Conservation (phyloP, 2,329 filamentous ascomycete genomes). For the Didymellaceae sp. region DNA sequence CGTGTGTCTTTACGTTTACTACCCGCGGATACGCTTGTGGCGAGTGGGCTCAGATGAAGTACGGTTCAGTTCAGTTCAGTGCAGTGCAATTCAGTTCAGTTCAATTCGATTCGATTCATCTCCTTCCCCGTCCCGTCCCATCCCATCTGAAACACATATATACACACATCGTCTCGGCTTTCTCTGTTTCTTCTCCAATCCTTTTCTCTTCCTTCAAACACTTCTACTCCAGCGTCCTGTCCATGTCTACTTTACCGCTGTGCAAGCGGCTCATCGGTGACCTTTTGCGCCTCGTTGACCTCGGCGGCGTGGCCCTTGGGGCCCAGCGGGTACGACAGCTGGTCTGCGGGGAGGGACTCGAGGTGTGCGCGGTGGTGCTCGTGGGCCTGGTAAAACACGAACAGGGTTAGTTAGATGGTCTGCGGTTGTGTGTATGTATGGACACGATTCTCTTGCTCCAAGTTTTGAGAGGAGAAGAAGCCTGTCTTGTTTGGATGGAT, state of each 20-base stretch:
- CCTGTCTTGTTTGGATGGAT: too few relatives aligned
- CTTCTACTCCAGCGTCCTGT: too few relatives aligned
- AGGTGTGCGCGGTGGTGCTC: conserved; percentile 86
- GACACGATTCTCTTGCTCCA: too few relatives aligned
- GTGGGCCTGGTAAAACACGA: conserved; percentile 69
- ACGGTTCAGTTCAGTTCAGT: too few relatives aligned
- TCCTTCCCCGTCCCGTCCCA: too few relatives aligned
- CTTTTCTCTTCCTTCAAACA: neutral
- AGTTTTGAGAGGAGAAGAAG: too few relatives aligned
- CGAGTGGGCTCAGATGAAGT: too few relatives aligned
- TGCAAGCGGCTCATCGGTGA: conserved; percentile 64
- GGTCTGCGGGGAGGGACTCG: conserved; percentile 77
- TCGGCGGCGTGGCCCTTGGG: conserved; percentile 65
- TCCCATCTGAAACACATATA: too few relatives aligned
- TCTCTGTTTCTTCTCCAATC: neutral
- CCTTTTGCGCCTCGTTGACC: conserved; percentile 63
- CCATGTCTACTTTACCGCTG: conserved; percentile 63
- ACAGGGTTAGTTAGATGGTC: conserved; percentile 21
- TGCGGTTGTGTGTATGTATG: too few relatives aligned
- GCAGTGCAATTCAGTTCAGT: too few relatives aligned
- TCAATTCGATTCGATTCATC: neutral
- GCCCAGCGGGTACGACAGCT: conserved; percentile 80
- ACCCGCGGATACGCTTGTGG: too few relatives aligned
- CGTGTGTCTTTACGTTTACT: too few relatives aligned
- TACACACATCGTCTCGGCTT: neutral